Conservation (phyloP, 2,329 filamentous ascomycete species). For the Trichocomaceae sp. region DNA sequence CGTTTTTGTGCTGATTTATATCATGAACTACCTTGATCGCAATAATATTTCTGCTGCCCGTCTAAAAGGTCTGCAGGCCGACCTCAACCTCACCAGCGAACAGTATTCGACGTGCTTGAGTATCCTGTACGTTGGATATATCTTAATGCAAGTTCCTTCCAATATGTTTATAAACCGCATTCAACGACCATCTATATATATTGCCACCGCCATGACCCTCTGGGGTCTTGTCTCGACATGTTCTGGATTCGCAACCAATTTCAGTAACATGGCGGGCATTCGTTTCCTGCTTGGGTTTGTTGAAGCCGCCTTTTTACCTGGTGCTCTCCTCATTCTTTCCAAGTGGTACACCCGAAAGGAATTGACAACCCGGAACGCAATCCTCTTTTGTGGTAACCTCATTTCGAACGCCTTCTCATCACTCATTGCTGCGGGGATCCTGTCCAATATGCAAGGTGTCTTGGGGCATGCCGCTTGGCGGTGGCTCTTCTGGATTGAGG, state of each 20-base stretch:
- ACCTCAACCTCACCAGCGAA: slow-evolving; percentile 38
- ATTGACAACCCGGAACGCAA: slow-evolving; percentile 17
- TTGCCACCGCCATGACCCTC: slow-evolving; percentile 17
- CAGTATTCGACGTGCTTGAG: slow-evolving; percentile 47
- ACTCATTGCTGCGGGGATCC: slow-evolving; percentile 20
- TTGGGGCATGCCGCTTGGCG: slow-evolving; percentile 20
- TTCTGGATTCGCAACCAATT: slow-evolving; percentile 22
- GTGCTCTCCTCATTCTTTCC: slow-evolving; percentile 28
- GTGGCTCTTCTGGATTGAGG: slow-evolving; percentile 26
- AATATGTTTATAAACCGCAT: slow-evolving; percentile 47
- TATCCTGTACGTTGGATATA: slow-evolving; percentile 49
- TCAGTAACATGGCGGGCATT: slow-evolving; percentile 19
- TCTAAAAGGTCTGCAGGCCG: slow-evolving; percentile 51
- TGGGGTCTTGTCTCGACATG: slow-evolving; percentile 19
- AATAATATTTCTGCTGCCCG: slow-evolving; percentile 75
- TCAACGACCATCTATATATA: slow-evolving; percentile 47
- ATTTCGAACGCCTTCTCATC: slow-evolving; percentile 34
- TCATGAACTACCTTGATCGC: slow-evolving; percentile 15
- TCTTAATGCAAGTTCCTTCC: slow-evolving; percentile 48
- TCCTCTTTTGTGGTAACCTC: slow-evolving; percentile 56
- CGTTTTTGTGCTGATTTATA: slow-evolving; percentile 8
- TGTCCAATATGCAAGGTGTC: slow-evolving; percentile 23
- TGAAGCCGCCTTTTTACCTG: slow-evolving; percentile 30
- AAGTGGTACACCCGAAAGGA: slow-evolving; percentile 30
- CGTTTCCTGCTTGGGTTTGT: slow-evolving; percentile 23